Base-by-base conservation (phyloP, 1,284 basidiomycete genomes). In the Phaffia rhodozyma region DNA sequence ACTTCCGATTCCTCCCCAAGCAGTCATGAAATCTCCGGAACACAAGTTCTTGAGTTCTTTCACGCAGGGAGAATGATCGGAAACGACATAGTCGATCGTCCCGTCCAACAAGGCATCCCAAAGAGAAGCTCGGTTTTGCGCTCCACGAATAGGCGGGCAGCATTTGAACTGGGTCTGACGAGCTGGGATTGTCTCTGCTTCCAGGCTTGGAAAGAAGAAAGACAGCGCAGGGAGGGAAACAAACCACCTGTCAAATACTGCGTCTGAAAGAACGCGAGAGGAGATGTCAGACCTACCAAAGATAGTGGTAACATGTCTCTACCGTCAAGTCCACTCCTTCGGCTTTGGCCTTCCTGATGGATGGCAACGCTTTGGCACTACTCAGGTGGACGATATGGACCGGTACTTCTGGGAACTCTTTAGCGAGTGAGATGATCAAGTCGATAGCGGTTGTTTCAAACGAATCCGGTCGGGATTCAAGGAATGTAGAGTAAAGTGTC, bases 261-360 rank as follows among this genome's bases (percentile, higher is more conserved):
- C 63, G 23, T 90, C 80, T 69, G 34, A 48, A 2, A 18, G 20
- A 2, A 52, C 21, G n/a, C 6, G 25, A 4, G 20, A 5, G 7
- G 21, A 23, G 4, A 3, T 49, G 5, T 20, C 0, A 23, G 25
- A 32, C 63, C 47, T 27, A 64, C 63, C 83, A 84, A 48, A 94
- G 82, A 77, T 96, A 96, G 76, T 96, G 91, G 77, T 92, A 93
- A 76, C 91, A 94, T 0, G 92, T 96, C 78, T 96, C 92, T 63
- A 91, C 87, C 0, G 90, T 90, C 60, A 93, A 77, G 4, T 73
- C 72, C 9, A 76, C 69, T 0, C 84, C 84, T 3, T 80, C 76
- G 11, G 78, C 73, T 68, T 81, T 84, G 2, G 90, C 90, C 53
- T 81, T 78, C 54, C 82, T 81, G 66, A 96, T 84, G 49, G 83